phyloP scores from a whole-genome alignment of 768 basidiomycete species.

The Russula foetens region DNA sequence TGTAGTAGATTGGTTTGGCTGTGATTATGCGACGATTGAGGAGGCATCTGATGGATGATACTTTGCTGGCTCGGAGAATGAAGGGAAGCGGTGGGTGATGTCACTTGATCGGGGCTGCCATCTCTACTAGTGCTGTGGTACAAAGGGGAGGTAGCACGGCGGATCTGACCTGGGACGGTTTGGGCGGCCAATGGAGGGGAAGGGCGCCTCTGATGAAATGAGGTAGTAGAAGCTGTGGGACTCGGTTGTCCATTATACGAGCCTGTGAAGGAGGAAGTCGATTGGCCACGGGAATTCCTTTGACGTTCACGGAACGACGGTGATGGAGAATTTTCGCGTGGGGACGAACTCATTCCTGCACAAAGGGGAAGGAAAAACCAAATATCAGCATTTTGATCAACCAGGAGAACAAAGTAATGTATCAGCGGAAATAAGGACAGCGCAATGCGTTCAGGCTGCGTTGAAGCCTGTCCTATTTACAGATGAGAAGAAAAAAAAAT shows the following conservation, averaged over 20 bases:
- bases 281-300: slow-evolving; percentile 15
- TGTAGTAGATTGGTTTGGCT: slow-evolving; percentile 10
- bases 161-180: slow-evolving; percentile 15
- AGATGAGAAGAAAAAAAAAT: not conserved
- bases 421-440: not conserved
- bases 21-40: slow-evolving; percentile 6
- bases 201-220: slow-evolving; percentile 16
- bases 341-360: slow-evolving; percentile 16
- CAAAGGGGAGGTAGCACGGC: slow-evolving; percentile 17
- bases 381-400: not conserved
- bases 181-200: slow-evolving; percentile 18
- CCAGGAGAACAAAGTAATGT: not conserved
- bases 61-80: slow-evolving; percentile 13
- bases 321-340: slow-evolving; percentile 19
- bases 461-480: not conserved
- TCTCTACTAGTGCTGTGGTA: slow-evolving; percentile 16
- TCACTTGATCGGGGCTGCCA: slow-evolving; percentile 16
- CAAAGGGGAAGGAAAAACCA: not conserved
- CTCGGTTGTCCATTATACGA: slow-evolving; percentile 15
- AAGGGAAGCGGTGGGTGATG: slow-evolving; percentile 6
- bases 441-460: not conserved
- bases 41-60: not conserved
- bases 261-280: slow-evolving; percentile 13
- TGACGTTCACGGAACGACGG: slow-evolving; percentile 19
- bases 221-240: slow-evolving; percentile 17